phyloP scores from a whole-genome alignment of 495 filamentous ascomycete genomes.

The Cercophora newfieldiana region DNA sequence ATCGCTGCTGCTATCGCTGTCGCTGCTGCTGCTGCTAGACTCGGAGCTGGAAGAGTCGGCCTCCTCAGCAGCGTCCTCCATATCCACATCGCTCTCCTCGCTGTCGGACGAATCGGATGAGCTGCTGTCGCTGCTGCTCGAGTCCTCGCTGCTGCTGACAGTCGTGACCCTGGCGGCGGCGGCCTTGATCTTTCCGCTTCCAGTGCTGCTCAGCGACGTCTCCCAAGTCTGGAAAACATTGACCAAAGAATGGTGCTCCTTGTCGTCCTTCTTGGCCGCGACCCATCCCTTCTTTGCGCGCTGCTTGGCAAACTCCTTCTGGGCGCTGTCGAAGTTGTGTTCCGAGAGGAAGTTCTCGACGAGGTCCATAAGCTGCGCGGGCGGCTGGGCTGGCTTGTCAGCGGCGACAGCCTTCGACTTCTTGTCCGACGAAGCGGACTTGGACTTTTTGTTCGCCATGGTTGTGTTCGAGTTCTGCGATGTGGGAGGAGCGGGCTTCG shows the following conservation, averaged over 20 bases:
- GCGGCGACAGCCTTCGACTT: background rate
- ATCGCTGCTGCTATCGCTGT: slow-evolving; percentile 55
- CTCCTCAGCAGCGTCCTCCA: slow-evolving; percentile 24
- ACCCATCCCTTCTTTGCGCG: slow-evolving; percentile 49
- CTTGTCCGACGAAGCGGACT: slow-evolving; percentile 33
- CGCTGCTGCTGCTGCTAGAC: slow-evolving; percentile 26
- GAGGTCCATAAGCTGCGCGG: slow-evolving; percentile 62
- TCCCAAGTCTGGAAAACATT: slow-evolving; percentile 50
- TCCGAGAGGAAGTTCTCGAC: slow-evolving; percentile 66
- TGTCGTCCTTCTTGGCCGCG: slow-evolving; percentile 29
- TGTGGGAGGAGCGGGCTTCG: slow-evolving; percentile 6
- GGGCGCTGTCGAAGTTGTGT: slow-evolving; percentile 61
- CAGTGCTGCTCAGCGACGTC: slow-evolving; percentile 35
- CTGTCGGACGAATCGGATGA: slow-evolving; percentile 77
- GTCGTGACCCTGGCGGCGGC: slow-evolving; percentile 40
- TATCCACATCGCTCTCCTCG: slow-evolving; percentile 67
- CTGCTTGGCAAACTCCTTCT: slow-evolving; percentile 60
- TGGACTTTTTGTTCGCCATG: slow-evolving; percentile 31
- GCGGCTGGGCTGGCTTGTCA: slow-evolving; percentile 37
- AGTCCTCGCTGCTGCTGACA: slow-evolving; percentile 37
- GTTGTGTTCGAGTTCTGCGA: slow-evolving; percentile 13
- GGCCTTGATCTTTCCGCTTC: slow-evolving; percentile 31
- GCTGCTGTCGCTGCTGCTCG: slow-evolving; percentile 34
- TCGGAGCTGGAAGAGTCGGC: slow-evolving; percentile 16
- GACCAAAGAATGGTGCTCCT: slow-evolving; percentile 42